Percentiles rank a stretch among this genome's conserved stretches.
These are phyloP conservation scores for Flaveria floridana DNA, from an alignment of 140 eudicot genomes.

Conservation along the genomic window DNA sequence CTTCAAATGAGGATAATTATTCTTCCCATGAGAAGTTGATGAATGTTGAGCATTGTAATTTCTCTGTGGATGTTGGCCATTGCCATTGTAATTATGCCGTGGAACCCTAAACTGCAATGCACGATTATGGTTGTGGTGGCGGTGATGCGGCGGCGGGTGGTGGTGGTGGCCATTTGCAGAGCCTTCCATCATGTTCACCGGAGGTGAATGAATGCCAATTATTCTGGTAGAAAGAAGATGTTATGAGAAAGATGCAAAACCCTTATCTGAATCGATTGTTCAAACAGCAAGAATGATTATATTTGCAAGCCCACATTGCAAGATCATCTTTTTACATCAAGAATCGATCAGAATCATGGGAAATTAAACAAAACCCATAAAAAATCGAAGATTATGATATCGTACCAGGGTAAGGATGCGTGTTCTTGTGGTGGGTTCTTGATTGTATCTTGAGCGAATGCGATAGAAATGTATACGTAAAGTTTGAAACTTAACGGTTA, in stretches of 20 bases:
- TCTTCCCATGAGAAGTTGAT: slow-evolving; percentile 23
- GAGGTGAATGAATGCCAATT: background rate
- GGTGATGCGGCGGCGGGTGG: background rate
- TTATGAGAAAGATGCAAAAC: background rate
- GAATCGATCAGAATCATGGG: background rate
- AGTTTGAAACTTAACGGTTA: slow-evolving; percentile 27
- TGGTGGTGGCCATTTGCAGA: slow-evolving; percentile 20
- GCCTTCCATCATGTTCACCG: slow-evolving; percentile 22
- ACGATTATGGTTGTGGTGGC: slow-evolving; percentile 14
- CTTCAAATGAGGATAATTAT: slow-evolving; percentile 15
- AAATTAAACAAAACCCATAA: background rate
- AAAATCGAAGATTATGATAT: slow-evolving; percentile 4
- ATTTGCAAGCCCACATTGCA: background rate
- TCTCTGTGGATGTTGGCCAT: slow-evolving; percentile 26
- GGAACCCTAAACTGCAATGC: slow-evolving; percentile 20
- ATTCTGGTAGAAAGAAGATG: slow-evolving; percentile 22
- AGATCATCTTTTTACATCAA: slow-evolving; percentile 3
- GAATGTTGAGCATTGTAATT: background rate
- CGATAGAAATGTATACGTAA: background rate
- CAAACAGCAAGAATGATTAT: background rate
- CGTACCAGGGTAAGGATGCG: background rate
- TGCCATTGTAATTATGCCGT: slow-evolving; percentile 19
- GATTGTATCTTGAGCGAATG: background rate
- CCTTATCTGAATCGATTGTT: background rate
- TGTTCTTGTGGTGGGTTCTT: background rate